These are phyloP conservation scores for Ceratobasidium sp. DNA, from an alignment of 1,284 basidiomycete species.

Conservation along the genomic window DNA sequence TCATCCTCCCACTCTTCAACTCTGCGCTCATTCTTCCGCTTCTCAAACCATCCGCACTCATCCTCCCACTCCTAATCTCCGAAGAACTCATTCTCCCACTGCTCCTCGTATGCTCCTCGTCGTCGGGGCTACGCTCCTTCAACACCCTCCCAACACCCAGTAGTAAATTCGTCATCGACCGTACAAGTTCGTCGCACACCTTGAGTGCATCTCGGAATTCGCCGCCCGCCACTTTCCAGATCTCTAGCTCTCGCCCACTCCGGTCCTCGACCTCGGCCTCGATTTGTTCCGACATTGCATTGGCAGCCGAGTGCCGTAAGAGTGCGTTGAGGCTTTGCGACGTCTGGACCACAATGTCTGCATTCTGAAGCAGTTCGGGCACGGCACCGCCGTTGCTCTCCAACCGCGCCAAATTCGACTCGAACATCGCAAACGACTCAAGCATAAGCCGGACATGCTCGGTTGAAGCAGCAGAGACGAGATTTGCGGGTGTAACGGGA, in stretches of 20 bases:
- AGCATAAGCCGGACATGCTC: conserved; percentile 75
- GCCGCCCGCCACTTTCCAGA: conserved; percentile 73
- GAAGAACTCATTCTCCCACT: conserved; percentile 29
- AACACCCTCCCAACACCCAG: conserved; percentile 75
- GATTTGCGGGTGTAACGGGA: conserved; percentile 45
- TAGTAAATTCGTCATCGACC: conserved; percentile 76
- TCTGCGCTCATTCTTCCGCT: conserved; percentile 34
- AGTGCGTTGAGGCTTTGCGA: conserved; percentile 72
- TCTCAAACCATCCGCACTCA: conserved; percentile 27
- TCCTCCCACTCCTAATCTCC: conserved; percentile 30
- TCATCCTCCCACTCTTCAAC: conserved; percentile 29
- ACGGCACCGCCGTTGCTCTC: conserved; percentile 55
- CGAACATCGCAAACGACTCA: conserved; percentile 75
- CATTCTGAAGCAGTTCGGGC: conserved; percentile 59
- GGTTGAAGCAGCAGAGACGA: conserved; percentile 50
- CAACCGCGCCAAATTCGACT: conserved; percentile 67
- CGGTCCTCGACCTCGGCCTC: conserved; percentile 69
- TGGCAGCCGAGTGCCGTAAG: conserved; percentile 64
- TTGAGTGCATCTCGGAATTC: conserved; percentile 76
- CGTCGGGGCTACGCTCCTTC: conserved; percentile 58
- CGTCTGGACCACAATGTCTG: conserved; percentile 67
- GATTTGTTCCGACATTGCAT: conserved; percentile 75
- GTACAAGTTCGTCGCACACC: conserved; percentile 77
- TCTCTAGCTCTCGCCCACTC: conserved; percentile 58
- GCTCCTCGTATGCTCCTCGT: not conserved